Evolutionary conservation across 164 flowering plant species (phyloP), one percentile per base, ranked within the genome.

Genomic region (Sedum album): DNA sequence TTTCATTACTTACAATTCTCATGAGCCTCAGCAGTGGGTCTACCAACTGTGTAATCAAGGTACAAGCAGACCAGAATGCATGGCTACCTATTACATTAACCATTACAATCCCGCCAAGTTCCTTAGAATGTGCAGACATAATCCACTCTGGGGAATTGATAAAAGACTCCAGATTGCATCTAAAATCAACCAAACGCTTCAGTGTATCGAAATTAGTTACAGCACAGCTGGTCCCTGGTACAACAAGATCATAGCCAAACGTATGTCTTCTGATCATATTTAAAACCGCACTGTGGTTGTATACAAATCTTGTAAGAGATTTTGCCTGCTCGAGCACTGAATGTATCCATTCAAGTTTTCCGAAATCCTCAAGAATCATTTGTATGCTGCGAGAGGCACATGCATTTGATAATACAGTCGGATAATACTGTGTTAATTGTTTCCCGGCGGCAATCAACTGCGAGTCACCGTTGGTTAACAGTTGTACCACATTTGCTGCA

Each of bases 141-240:
- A 83, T 71, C 98, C 98, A 93, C 74, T 90, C 98, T 74, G 82
- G 86, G 31, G 98, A 90, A 60, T 85, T 81, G 74, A 91, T 82
- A 90, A 91, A 81, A 44, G 77, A 74, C 72, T 76, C 87, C 82
- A 93, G 74, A 77, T 76, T 78, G 67, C 73, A 80, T 72, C 82
- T 84, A 41, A 87, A 80, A 67, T 72, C 74, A 44, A 85, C 73
- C 81, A 93, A 80, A 64, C 84, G 74, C 70, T 80, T 82, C 78
- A 93, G 65, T 31, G 94, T 79, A 42, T 67, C 44, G 72, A 90
- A 93, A 73, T 82, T 83, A 30, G 98, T 79, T 15, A 83, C 84
- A 48, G 70, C 75, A 6, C 80, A 75, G 65, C 82, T 83, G 30
- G 66, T 13, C 25, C 79, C 84, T 1, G 83, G 79, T 68, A 74